Evolutionary conservation across 2,329 filamentous ascomycete species (phyloP).

Genomic region (Ophiostoma himal-ulmi): DNA sequence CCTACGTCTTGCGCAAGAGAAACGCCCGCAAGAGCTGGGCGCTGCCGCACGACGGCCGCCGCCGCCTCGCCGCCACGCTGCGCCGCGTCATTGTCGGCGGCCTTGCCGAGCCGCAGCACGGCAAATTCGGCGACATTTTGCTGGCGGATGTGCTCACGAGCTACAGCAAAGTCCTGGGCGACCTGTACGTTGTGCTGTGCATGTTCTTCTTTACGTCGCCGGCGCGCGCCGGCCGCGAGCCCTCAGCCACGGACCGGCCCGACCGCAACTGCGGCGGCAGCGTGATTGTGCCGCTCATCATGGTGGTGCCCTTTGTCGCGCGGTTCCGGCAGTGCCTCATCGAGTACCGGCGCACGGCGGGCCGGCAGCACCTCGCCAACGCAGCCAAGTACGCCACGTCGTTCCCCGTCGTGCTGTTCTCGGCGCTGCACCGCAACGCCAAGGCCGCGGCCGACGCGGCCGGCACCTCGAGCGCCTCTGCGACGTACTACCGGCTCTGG

Average conservation of each 20-base stretch:
- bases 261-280: constrained; percentile 75
- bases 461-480: constrained; percentile 30
- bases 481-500: constrained; percentile 53
- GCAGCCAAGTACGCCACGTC: constrained; percentile 91
- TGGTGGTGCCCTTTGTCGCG: constrained; percentile 76
- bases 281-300: constrained; percentile 75
- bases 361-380: constrained; percentile 83
- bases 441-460: constrained; percentile 35
- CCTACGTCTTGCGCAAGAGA: constrained; percentile 33
- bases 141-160: constrained; percentile 91
- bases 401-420: constrained; percentile 83
- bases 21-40: neutral
- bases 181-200: constrained; percentile 82
- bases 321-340: constrained; percentile 88
- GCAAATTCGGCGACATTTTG: constrained; percentile 90
- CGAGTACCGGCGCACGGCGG: constrained; percentile 69
- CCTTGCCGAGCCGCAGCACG: constrained; percentile 76
- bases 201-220: constrained; percentile 65
- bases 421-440: constrained; percentile 62
- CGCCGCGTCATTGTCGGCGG: constrained; percentile 77
- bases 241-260: constrained; percentile 71
- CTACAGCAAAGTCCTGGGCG: constrained; percentile 86
- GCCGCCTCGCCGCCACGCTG: constrained; percentile 68
- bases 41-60: constrained; percentile 62
- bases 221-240: constrained; percentile 37